Conservation (phyloP, 2,329 filamentous ascomycete species). For the Alternaria solani region DNA sequence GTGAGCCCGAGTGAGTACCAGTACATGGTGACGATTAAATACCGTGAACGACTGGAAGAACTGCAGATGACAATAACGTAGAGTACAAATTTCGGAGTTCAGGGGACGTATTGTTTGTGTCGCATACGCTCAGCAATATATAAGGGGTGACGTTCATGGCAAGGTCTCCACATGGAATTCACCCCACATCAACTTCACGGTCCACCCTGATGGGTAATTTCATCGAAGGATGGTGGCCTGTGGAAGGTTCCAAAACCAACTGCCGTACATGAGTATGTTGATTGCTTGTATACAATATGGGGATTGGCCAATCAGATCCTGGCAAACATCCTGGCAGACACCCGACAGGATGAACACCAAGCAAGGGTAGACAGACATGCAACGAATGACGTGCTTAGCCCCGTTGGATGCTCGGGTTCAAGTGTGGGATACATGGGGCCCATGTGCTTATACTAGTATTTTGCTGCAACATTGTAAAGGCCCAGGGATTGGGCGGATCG, state of each 20-base stretch:
- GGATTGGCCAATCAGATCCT: conserved; percentile 1
- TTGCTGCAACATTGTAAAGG: background rate
- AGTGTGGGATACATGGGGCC: background rate
- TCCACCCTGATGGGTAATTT: background rate
- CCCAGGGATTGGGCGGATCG: background rate
- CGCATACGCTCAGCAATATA: background rate
- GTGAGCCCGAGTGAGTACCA: conserved; percentile 25
- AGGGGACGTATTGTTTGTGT: background rate
- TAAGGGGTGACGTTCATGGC: background rate
- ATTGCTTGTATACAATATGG: conserved; percentile 6
- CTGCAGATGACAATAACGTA: background rate
- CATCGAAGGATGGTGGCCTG: background rate
- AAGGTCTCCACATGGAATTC: conserved; percentile 3
- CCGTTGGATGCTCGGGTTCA: background rate
- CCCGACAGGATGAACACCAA: background rate
- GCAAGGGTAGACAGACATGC: background rate
- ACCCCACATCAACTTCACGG: background rate
- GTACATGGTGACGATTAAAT: conserved; percentile 14
- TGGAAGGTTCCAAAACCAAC: background rate
- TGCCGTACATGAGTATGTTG: conserved; percentile 5
- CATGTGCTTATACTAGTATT: background rate
- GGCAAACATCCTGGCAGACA: background rate
- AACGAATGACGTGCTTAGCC: background rate
- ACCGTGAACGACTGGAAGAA: too few species aligned
- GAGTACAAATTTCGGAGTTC: background rate